Conservation (phyloP, 1,284 basidiomycete species). For the Amylostereum areolatum region DNA sequence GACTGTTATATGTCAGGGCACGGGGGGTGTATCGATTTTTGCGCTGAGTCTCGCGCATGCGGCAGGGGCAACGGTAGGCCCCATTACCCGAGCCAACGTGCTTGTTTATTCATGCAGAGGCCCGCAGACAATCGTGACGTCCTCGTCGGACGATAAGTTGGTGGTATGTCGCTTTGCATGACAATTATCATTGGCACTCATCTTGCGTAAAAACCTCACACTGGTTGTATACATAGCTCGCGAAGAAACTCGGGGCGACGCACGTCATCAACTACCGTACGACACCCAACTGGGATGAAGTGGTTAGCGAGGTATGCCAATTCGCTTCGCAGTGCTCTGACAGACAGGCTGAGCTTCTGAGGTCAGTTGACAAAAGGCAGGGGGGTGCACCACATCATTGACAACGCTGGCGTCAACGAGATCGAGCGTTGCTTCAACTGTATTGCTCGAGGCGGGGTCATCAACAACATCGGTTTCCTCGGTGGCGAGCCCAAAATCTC, state of each 20-base stretch:
- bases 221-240: conserved; percentile 15
- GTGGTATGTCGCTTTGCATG: conserved; percentile 13
- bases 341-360: not conserved
- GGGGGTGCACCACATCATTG: conserved; percentile 39
- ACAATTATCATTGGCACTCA: not conserved
- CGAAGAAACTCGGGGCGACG: conserved; percentile 40
- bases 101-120: not conserved
- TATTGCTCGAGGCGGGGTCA: conserved; percentile 29
- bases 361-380: conserved; percentile 22
- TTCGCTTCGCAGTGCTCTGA: not conserved
- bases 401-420: conserved; percentile 36
- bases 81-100: no score
- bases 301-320: conserved; percentile 16
- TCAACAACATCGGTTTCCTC: conserved; percentile 35
- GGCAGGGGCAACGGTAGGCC: conserved; percentile 42
- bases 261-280: conserved; percentile 53
- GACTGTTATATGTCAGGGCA: conserved; percentile 5
- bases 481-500: conserved; percentile 13
- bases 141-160: conserved; percentile 56
- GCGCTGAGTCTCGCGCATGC: conserved; percentile 7
- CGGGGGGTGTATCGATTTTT: conserved; percentile 17
- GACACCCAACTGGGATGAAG: conserved; percentile 35
- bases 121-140: conserved; percentile 40
- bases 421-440: conserved; percentile 29
- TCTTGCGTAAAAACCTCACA: no score